A percentile compares a stretch with the other conserved stretches of the same genome.
Conservation (phyloP, 1,284 basidiomycete genomes). For the Boletus nobilissimus region DNA sequence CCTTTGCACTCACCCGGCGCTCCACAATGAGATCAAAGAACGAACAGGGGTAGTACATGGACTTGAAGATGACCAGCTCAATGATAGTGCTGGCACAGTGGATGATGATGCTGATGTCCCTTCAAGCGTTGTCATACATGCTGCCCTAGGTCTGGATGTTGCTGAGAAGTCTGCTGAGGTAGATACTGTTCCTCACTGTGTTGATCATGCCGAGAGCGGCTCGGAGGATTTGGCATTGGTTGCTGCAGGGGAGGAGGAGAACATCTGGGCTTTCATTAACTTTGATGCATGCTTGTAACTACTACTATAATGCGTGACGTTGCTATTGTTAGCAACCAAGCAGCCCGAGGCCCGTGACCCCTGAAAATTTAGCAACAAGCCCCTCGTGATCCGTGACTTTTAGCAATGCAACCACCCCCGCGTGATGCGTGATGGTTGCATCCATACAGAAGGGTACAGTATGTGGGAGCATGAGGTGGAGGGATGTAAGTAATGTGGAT, state of each 20-base stretch:
- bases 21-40: slow-evolving; percentile 11
- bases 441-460: no score
- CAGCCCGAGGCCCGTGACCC: no score
- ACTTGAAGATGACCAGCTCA: background rate
- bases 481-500: no score
- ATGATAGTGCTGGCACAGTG: background rate
- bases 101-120: slow-evolving; percentile 19
- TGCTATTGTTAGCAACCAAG: no score
- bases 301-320: no score
- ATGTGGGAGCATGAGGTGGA: no score
- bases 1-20: background rate
- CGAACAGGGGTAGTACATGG: background rate
- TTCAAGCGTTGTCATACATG: slow-evolving; percentile 10
- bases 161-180: background rate
- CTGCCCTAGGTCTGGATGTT: background rate
- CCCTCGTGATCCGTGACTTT: no score
- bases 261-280: slow-evolving; percentile 15
- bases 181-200: background rate
- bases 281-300: background rate
- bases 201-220: background rate
- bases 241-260: slow-evolving; percentile 10
- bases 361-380: no score
- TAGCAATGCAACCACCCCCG: no score
- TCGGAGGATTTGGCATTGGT: background rate
- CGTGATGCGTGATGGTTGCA: no score